Conservation (phyloP, 805 yeast species). For the Kazachstania kunashirensis region DNA sequence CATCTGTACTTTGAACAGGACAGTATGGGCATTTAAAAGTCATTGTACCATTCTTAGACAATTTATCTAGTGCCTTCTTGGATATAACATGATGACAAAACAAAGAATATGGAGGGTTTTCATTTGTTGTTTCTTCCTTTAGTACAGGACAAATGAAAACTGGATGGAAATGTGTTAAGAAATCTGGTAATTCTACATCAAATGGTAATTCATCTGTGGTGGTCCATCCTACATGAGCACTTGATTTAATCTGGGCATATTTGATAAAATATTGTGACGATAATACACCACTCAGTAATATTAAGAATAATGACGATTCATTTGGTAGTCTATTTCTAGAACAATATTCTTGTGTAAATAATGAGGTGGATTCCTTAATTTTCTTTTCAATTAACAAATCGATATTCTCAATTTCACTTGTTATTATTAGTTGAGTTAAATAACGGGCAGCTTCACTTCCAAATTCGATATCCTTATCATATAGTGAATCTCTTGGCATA, state of each 20-base stretch:
- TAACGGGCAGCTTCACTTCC: conserved; percentile 33
- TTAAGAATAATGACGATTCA: conserved; percentile 43
- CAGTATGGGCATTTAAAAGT: conserved; percentile 67
- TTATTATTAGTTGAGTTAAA: conserved; percentile 30
- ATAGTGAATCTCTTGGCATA: conserved; percentile 29
- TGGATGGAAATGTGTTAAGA: conserved; percentile 46
- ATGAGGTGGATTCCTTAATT: conserved; percentile 18
- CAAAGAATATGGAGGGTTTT: conserved; percentile 52
- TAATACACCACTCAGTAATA: conserved; percentile 42
- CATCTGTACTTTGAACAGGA: conserved; percentile 38
- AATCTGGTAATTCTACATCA: conserved; percentile 45
- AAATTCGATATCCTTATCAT: conserved; percentile 25
- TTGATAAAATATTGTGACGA: conserved; percentile 47
- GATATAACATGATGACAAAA: conserved; percentile 61
- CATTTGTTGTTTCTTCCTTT: conserved; percentile 52
- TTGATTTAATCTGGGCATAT: conserved; percentile 31
- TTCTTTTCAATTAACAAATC: conserved; percentile 18
- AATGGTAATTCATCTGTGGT: conserved; percentile 52
- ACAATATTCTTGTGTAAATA: conserved; percentile 43
- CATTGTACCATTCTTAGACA: conserved; percentile 35
- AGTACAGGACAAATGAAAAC: conserved; percentile 64
- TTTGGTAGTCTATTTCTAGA: conserved; percentile 38
- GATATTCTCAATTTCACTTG: conserved; percentile 11
- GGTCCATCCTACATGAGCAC: conserved; percentile 39
- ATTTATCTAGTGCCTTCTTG: conserved; percentile 39